Evolutionary conservation across 495 filamentous ascomycete species (phyloP).

Genomic region (Penicillium coffeae): DNA sequence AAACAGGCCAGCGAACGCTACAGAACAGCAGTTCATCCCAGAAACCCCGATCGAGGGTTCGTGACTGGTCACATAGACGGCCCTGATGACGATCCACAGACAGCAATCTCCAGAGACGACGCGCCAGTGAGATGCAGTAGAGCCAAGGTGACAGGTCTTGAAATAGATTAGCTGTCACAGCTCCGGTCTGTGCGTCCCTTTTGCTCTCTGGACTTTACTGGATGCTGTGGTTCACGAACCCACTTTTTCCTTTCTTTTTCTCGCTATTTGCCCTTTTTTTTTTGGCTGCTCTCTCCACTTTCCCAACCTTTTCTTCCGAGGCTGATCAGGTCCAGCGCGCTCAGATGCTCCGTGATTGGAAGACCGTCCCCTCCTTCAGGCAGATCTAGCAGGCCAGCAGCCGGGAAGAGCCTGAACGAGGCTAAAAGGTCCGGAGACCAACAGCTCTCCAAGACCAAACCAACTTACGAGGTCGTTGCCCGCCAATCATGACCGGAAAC

Average conservation of each 20-base stretch:
- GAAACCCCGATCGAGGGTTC: conserved; percentile 8
- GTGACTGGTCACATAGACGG: conserved; percentile 18
- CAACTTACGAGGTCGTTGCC: background rate
- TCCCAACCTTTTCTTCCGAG: background rate
- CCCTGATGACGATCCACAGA: no score
- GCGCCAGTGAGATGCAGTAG: background rate
- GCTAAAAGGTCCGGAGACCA: background rate
- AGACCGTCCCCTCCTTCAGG: no score
- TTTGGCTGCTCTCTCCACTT: background rate
- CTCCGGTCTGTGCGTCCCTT: conserved; percentile 18
- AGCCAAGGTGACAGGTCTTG: conserved; percentile 19
- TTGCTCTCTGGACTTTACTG: no score
- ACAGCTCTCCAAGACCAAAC: background rate
- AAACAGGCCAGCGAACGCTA: no score
- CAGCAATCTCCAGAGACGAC: background rate
- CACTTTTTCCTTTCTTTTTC: background rate
- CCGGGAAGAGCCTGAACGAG: background rate
- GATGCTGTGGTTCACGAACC: no score
- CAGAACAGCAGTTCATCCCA: background rate
- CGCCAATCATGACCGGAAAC: background rate
- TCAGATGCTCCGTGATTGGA: no score
- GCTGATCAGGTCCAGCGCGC: background rate
- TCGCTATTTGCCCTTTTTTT: background rate
- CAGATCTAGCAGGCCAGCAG: no score
- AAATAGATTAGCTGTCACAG: conserved; percentile 21